Base-by-base conservation (phyloP, 148 eudicot species). In the Persicaria maculosa region DNA sequence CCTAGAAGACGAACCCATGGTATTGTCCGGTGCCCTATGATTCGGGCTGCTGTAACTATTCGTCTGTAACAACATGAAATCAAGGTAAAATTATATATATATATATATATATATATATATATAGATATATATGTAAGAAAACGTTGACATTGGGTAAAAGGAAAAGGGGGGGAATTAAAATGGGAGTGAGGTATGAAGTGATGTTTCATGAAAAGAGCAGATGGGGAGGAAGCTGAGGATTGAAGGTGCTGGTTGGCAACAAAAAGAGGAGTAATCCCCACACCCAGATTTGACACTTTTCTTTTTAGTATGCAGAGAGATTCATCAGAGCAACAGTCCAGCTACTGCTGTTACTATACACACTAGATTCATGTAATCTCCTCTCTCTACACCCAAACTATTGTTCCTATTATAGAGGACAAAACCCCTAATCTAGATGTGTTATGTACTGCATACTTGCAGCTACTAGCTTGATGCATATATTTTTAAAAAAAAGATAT, bases 201-300 rank as follows among this genome's bases (percentile, higher is more conserved):
- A 65, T 65, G 70, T 36, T 36, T 65, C 70, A 65, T 65, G 6
- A 65, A 62, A 62, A 62, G 68, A 62, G 68, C 14, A 62, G 45
- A 65, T 45, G 19, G 9, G n/a, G 70, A 36, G 14, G 12, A 59
- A 59, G 65, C 11, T 6, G 14, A 16, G 10, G 62, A 22, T 25
- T 57, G 62, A 57, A 19, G 25, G 25, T 57, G 62, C 40, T 62
- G 40, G 31, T 65, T 45, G 52, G 70, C 70, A 65, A 65, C 70
- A 65, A 65, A 65, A 65, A 65, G 70, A 43, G 70, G 14, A 64
- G 69, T 36, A 64, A 64, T 12, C 31, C 69, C 45, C 69, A 64
- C n/a, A n/a, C n/a, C n/a, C 19, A 65, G 47, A 65, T 65, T 65
- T 65, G 47, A 65, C 70, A 65, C 9, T 65, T 64, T 10, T 64